Conservation (phyloP, 192 early-diverging fungal species). For the Chytriomyces sp. region DNA sequence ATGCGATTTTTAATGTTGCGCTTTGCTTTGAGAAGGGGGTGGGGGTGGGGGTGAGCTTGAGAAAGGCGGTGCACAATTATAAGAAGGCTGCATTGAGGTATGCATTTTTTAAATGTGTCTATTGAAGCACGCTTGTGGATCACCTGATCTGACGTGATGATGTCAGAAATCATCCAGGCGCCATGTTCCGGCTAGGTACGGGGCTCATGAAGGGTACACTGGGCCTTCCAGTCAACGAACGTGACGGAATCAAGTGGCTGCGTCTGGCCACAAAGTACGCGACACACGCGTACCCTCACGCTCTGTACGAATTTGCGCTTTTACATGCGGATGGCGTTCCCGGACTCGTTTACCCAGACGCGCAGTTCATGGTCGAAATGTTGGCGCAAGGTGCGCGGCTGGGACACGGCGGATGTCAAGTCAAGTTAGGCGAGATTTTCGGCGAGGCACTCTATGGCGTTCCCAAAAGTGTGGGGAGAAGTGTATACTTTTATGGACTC, state of each 20-base stretch:
- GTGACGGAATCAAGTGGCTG: constrained; percentile 82
- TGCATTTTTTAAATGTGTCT: background rate
- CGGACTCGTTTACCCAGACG: constrained; percentile 72
- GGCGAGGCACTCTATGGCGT: constrained; percentile 78
- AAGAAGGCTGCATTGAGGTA: constrained; percentile 53
- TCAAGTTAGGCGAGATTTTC: constrained; percentile 77
- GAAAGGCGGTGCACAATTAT: constrained; percentile 73
- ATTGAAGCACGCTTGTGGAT: background rate
- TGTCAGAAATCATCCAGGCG: constrained; percentile 51
- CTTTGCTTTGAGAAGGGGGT: constrained; percentile 72
- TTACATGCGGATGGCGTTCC: constrained; percentile 77
- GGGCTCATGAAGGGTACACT: constrained; percentile 76
- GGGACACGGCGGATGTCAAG: constrained; percentile 72
- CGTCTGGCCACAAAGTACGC: constrained; percentile 77
- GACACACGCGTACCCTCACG: constrained; percentile 66
- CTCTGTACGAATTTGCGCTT: constrained; percentile 74
- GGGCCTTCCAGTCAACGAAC: constrained; percentile 65
- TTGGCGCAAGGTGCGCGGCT: constrained; percentile 72
- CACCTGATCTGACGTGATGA: background rate
- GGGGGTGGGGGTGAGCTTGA: constrained; percentile 61
- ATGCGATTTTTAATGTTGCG: constrained; percentile 72
- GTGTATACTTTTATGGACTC: constrained; percentile 76
- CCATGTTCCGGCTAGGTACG: constrained; percentile 75
- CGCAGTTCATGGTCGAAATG: constrained; percentile 73
- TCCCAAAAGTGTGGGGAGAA: constrained; percentile 63